Percentiles rank a stretch among this genome's conserved stretches.
Conservation (phyloP, 345 rosid genomes). For the Populus nigra region DNA sequence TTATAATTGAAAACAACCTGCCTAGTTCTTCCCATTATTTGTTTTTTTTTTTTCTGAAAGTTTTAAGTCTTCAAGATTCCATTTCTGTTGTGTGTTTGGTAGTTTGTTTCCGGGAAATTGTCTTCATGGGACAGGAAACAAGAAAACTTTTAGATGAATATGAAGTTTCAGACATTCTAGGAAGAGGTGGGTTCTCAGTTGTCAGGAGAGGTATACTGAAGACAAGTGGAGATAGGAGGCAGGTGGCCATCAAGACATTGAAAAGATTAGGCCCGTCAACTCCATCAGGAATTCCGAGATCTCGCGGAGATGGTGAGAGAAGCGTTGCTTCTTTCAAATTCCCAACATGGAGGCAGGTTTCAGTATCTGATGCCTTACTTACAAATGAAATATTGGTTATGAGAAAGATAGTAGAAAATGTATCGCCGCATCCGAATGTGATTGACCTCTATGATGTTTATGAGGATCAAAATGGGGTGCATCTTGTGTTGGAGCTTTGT, state of each 20-base stretch:
- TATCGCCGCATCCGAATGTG: conserved; percentile 61
- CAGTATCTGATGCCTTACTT: conserved; percentile 53
- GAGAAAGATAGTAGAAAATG: conserved; percentile 60
- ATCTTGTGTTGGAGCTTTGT: conserved; percentile 59
- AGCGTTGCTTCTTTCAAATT: conserved; percentile 25
- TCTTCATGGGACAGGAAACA: conserved; percentile 48
- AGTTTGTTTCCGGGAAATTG: background rate
- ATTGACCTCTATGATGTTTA: conserved; percentile 60
- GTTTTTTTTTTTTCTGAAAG: background rate
- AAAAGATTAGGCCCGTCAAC: conserved; percentile 35
- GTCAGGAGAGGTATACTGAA: conserved; percentile 50
- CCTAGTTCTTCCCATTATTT: background rate
- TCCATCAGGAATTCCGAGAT: conserved; percentile 14
- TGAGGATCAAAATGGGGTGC: conserved; percentile 60
- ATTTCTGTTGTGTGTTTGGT: background rate
- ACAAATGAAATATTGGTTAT: conserved; percentile 64
- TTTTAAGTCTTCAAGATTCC: background rate
- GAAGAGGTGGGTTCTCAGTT: conserved; percentile 68
- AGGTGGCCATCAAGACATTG: conserved; percentile 57
- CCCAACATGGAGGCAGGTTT: conserved; percentile 47
- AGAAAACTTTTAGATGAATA: conserved; percentile 50
- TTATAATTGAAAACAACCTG: conserved; percentile 11
- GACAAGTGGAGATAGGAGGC: conserved; percentile 22
- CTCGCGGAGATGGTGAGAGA: background rate
- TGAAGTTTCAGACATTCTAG: conserved; percentile 46